Evolutionary conservation across 75 land plant species (phyloP).

Genomic region (Pinus tabuliformis): DNA sequence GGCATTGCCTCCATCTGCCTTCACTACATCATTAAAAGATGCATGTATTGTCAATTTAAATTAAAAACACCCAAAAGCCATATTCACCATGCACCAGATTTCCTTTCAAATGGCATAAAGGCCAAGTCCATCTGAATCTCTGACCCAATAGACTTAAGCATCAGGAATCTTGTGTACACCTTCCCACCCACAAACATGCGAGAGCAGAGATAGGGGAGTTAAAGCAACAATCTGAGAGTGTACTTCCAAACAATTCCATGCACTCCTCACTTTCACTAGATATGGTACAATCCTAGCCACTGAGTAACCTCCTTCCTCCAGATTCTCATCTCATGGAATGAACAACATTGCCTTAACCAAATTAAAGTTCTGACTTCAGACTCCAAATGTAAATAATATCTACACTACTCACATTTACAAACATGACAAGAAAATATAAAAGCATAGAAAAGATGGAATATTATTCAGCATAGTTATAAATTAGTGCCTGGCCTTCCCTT

Average conservation of each 20-base stretch:
- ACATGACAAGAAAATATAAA: too few species aligned
- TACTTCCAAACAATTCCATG: neutral
- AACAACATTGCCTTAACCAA: neutral
- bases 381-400: neutral
- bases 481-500: too few species aligned
- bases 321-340: neutral
- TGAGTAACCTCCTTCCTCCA: neutral
- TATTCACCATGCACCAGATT: neutral
- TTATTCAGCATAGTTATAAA: too few species aligned
- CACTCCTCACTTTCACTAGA: neutral
- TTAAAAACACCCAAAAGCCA: neutral
- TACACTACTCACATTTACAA: too few species aligned
- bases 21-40: neutral
- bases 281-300: neutral
- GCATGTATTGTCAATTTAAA: neutral
- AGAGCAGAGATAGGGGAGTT: neutral
- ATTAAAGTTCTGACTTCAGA: neutral
- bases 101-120: neutral
- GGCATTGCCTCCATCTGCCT: neutral
- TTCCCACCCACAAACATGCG: neutral
- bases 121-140: neutral
- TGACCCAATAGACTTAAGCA: neutral
- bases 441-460: too few species aligned
- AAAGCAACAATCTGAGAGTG: neutral
- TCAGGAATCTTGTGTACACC: neutral